Percentiles rank a stretch among this genome's conserved stretches.
Conservation (phyloP, 176 grass and related monocot genomes). For the Secale cereale region DNA sequence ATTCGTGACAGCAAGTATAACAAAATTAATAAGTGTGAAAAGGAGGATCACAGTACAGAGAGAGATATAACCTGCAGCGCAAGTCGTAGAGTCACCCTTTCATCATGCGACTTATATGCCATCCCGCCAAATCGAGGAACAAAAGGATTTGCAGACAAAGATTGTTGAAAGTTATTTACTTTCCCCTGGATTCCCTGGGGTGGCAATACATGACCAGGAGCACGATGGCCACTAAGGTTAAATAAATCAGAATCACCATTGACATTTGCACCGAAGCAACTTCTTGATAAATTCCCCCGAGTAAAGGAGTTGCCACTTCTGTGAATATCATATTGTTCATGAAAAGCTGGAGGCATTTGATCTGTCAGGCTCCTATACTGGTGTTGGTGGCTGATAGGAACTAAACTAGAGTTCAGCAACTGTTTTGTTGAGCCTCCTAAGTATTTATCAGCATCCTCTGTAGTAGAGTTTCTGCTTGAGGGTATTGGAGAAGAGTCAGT, state of each 20-base stretch:
- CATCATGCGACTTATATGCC: conserved; percentile 60
- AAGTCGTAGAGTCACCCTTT: conserved; percentile 66
- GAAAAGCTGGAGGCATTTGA: conserved; percentile 22
- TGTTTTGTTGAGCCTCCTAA: conserved; percentile 41
- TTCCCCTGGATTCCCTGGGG: conserved; percentile 24
- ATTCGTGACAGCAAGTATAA: conserved; percentile 7
- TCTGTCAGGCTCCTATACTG: conserved; percentile 24
- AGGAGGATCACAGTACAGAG: conserved; percentile 6
- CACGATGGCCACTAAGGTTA: conserved; percentile 47
- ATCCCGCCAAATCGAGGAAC: conserved; percentile 48
- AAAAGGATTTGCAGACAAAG: conserved; percentile 42
- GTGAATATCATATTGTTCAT: conserved; percentile 48
- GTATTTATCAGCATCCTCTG: conserved; percentile 56
- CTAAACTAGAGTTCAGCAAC: conserved; percentile 37
- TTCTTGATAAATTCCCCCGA: conserved; percentile 31
- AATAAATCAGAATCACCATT: conserved; percentile 61
- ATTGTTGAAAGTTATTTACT: conserved; percentile 36
- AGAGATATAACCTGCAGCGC: conserved; percentile 69
- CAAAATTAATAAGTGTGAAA: not conserved
- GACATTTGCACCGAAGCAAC: conserved; percentile 36
- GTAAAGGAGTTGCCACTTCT: conserved; percentile 28
- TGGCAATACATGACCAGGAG: conserved; percentile 18
- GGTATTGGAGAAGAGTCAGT: conserved; percentile 90
- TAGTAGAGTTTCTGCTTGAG: conserved; percentile 73
- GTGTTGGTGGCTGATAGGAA: conserved; percentile 31